Evolutionary conservation across 768 basidiomycete genomes (phyloP).

Genomic region (Leccinellum albellum): DNA sequence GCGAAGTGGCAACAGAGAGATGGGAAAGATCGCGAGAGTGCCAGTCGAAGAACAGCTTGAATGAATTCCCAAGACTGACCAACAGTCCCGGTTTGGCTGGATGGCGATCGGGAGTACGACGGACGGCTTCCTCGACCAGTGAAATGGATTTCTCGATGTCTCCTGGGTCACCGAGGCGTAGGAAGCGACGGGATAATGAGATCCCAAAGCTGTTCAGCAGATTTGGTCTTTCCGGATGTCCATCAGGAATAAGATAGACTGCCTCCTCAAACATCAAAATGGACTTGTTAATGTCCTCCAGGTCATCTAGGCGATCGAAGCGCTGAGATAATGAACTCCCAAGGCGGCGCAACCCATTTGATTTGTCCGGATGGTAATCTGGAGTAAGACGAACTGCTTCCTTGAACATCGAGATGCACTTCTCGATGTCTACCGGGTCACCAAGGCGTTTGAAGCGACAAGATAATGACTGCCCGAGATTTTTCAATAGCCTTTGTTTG

Average conservation of each 20-base stretch:
- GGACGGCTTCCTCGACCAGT: not conserved
- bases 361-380: not conserved
- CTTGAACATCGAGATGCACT: not conserved
- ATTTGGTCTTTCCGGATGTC: not conserved
- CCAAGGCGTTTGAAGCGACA: not conserved
- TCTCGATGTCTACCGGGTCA: not conserved
- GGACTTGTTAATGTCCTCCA: not conserved
- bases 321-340: not conserved
- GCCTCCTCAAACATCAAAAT: not conserved
- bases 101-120: not conserved
- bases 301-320: not conserved
- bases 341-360: not conserved
- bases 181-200: not conserved
- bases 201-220: not conserved
- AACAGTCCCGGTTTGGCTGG: not conserved
- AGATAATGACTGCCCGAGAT: not conserved
- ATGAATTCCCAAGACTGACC: not conserved
- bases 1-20: not conserved
- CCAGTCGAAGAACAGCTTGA: not conserved
- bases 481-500: not conserved
- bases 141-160: not conserved
- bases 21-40: not conserved
- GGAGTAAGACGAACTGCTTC: not conserved
- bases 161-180: not conserved
- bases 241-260: not conserved